These are phyloP conservation scores for Citeromyces matritensis DNA, from an alignment of 805 yeast species.

Conservation along the genomic window DNA sequence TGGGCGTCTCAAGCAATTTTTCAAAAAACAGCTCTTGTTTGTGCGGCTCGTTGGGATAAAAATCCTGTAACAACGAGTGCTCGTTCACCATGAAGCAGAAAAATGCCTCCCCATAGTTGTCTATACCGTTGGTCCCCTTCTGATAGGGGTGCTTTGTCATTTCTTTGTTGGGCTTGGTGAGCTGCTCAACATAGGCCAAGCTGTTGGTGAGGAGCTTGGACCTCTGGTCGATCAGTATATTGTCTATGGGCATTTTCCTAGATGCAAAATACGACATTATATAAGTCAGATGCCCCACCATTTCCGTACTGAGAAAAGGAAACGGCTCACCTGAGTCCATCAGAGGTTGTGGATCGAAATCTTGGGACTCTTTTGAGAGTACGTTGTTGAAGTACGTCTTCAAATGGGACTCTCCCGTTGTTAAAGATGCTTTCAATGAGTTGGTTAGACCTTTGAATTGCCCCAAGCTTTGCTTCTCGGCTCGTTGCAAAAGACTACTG, in stretches of 20 bases:
- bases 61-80: constrained; percentile 25
- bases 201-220: constrained; percentile 22
- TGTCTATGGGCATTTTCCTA: constrained; percentile 13
- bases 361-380: constrained; percentile 20
- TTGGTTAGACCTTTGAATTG: constrained; percentile 56
- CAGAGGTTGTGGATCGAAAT: constrained; percentile 28
- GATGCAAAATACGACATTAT: constrained; percentile 30
- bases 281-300: constrained; percentile 18
- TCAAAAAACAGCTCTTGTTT: constrained; percentile 13
- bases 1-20: constrained; percentile 15
- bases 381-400: constrained; percentile 30
- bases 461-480: constrained; percentile 21
- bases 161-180: constrained; percentile 22
- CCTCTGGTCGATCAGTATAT: constrained; percentile 25
- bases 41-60: constrained; percentile 19
- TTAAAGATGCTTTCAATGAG: constrained; percentile 39
- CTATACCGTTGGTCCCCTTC: constrained; percentile 46
- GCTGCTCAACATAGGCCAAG: constrained; percentile 28
- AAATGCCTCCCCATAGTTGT: constrained; percentile 34
- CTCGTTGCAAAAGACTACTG: constrained; percentile 26
- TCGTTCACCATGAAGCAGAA: constrained; percentile 34
- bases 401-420: constrained; percentile 39
- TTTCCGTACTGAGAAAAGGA: constrained; percentile 20
- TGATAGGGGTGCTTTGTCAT: constrained; percentile 35
- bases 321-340: constrained; percentile 23